These are phyloP conservation scores for Cyclostephanos invisitatus DNA, from an alignment of 108 stramenopile genomes.

Conservation along the genomic window DNA sequence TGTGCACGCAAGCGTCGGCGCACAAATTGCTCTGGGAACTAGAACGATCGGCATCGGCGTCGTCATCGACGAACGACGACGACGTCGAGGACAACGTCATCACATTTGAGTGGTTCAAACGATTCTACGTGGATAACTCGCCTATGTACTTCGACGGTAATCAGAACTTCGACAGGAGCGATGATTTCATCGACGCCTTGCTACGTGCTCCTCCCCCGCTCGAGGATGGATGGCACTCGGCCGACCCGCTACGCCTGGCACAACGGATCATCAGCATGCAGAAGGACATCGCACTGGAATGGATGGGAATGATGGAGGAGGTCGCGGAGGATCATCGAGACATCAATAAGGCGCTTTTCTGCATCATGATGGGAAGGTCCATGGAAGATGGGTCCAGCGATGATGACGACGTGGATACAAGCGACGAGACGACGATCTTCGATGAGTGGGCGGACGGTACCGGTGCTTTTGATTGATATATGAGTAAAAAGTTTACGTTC, in stretches of 20 bases:
- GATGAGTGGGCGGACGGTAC: too few species aligned
- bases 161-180: slow-evolving; percentile 58
- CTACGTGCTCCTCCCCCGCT: slow-evolving; percentile 62
- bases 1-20: slow-evolving; percentile 74
- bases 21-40: slow-evolving; percentile 63
- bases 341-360: slow-evolving; percentile 28
- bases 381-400: slow-evolving; percentile 20
- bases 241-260: slow-evolving; percentile 59
- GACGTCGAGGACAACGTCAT: not conserved
- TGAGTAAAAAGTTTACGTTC: too few species aligned
- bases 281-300: slow-evolving; percentile 61
- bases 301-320: slow-evolving; percentile 62
- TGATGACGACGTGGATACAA: not conserved
- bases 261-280: slow-evolving; percentile 68
- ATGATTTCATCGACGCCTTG: slow-evolving; percentile 72
- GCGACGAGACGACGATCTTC: not conserved
- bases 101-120: slow-evolving; percentile 55
- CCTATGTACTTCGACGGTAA: slow-evolving; percentile 71
- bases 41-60: slow-evolving; percentile 7
- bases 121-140: slow-evolving; percentile 62
- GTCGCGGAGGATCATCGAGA: slow-evolving; percentile 60
- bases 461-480: too few species aligned
- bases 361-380: slow-evolving; percentile 40
- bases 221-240: slow-evolving; percentile 32
- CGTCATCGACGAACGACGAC: not conserved